Evolutionary conservation across 176 grass and related monocot genomes (phyloP).

Genomic region (Hordeum marinum): DNA sequence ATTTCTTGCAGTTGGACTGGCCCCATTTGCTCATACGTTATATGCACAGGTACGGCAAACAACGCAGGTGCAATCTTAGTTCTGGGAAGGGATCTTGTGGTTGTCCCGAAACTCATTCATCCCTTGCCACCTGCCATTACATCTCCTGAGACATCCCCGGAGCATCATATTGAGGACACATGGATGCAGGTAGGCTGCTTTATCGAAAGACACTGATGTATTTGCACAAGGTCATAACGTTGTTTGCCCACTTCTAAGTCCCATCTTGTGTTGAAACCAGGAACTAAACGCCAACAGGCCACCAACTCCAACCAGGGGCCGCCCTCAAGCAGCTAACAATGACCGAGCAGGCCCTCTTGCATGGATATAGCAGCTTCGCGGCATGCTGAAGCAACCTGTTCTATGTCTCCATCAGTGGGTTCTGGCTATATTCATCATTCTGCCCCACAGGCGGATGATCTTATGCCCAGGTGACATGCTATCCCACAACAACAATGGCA

Average conservation of each 20-base stretch:
- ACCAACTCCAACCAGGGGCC: constrained; percentile 82
- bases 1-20: neutral
- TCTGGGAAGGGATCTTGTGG: constrained; percentile 94
- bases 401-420: constrained; percentile 9
- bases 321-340: constrained; percentile 74
- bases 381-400: neutral
- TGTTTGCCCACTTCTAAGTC: constrained; percentile 14
- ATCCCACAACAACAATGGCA: neutral
- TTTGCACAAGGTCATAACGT: neutral
- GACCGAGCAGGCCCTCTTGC: constrained; percentile 68
- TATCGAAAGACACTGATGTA: neutral
- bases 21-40: neutral
- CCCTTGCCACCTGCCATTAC: constrained; percentile 87
- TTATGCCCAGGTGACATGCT: constrained; percentile 7
- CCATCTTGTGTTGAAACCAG: constrained; percentile 27
- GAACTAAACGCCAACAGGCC: constrained; percentile 97
- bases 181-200: constrained; percentile 87
- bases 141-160: constrained; percentile 75
- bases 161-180: constrained; percentile 80
- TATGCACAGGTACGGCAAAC: constrained; percentile 73
- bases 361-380: constrained; percentile 47
- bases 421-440: constrained; percentile 16
- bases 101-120: constrained; percentile 99
- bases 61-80: constrained; percentile 97
- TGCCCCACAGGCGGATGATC: neutral